These are phyloP conservation scores for Somion occarium DNA, from an alignment of 1,284 basidiomycete genomes.

Conservation along the genomic window DNA sequence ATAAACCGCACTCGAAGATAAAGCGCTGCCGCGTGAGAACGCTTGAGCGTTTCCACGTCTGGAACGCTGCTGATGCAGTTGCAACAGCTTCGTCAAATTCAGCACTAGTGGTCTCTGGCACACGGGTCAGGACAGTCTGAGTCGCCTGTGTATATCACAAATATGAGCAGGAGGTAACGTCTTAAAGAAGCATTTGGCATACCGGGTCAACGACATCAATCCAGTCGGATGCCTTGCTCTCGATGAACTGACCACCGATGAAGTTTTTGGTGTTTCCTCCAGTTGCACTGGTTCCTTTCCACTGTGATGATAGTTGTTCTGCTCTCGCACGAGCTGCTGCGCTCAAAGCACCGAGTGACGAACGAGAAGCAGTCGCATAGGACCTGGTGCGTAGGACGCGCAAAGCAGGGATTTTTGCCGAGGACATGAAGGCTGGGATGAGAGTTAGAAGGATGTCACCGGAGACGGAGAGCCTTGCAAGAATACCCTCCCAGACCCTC, in stretches of 20 bases:
- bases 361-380: constrained; percentile 37
- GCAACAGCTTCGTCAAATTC: constrained; percentile 89
- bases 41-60: constrained; percentile 85
- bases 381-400: constrained; percentile 29
- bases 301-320: constrained; percentile 63
- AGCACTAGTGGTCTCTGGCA: constrained; percentile 81
- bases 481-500: background rate
- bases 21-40: constrained; percentile 87
- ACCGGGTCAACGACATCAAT: constrained; percentile 88
- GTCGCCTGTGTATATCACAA: constrained; percentile 62
- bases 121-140: constrained; percentile 82
- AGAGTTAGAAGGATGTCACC: background rate
- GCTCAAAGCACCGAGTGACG: constrained; percentile 38
- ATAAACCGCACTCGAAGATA: constrained; percentile 82
- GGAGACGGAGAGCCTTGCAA: constrained; percentile 2
- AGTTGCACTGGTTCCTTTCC: constrained; percentile 82
- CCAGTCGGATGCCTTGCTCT: constrained; percentile 76
- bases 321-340: constrained; percentile 53
- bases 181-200: constrained; percentile 17
- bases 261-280: constrained; percentile 88
- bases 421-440: background rate
- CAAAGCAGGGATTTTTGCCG: constrained; percentile 2
- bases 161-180: constrained; percentile 2
- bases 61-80: constrained; percentile 84
- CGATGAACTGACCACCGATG: constrained; percentile 83